Evolutionary conservation across 2,329 filamentous ascomycete species (phyloP).

Genomic region (Colletotrichum caudatum): DNA sequence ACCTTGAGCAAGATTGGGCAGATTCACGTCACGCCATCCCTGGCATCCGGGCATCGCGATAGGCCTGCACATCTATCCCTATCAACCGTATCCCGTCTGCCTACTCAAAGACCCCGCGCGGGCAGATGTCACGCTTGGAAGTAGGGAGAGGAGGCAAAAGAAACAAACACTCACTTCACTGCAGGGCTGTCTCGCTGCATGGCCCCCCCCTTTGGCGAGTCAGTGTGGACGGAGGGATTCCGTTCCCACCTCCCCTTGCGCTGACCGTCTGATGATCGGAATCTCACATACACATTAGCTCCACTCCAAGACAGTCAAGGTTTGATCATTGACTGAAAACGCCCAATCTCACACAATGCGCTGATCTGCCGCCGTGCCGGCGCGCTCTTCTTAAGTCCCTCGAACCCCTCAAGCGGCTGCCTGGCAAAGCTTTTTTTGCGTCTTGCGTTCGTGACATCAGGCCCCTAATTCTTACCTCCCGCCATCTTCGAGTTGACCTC

Average conservation of each 20-base stretch:
- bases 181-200: background rate
- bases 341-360: conserved; percentile 20
- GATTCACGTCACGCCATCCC: conserved; percentile 33
- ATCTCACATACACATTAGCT: conserved; percentile 37
- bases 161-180: conserved; percentile 9
- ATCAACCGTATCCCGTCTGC: too few species aligned
- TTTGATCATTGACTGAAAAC: conserved; percentile 25
- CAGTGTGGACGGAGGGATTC: conserved; percentile 28
- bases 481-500: conserved; percentile 21
- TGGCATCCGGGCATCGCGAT: background rate
- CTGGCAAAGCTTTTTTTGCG: background rate
- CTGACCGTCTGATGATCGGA: conserved; percentile 32
- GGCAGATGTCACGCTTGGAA: background rate
- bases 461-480: background rate
- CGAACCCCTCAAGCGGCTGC: background rate
- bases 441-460: background rate
- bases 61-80: background rate
- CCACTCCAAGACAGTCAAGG: conserved; percentile 36
- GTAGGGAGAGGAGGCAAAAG: background rate
- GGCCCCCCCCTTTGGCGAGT: conserved; percentile 19
- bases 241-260: conserved; percentile 17
- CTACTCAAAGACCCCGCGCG: background rate
- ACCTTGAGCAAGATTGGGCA: conserved; percentile 29
- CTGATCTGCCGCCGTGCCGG: conserved; percentile 9
- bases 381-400: background rate